Conservation (phyloP, 2,329 filamentous ascomycete genomes). For the Onygenales sp. region DNA sequence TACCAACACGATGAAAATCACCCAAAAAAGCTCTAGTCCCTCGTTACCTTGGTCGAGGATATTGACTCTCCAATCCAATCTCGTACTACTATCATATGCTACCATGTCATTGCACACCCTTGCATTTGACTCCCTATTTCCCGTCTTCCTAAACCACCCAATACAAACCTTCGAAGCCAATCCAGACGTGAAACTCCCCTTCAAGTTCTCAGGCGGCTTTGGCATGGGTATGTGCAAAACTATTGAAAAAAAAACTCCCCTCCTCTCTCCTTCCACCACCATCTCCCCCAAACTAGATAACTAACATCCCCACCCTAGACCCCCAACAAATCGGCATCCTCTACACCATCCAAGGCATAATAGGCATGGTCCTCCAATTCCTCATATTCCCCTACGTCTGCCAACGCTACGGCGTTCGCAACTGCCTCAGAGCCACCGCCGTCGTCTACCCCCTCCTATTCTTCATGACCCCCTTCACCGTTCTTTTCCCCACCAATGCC, state of each 20-base stretch:
- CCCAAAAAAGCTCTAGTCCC: constrained; percentile 21
- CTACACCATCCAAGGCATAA: constrained; percentile 72
- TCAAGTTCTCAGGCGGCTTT: constrained; percentile 77
- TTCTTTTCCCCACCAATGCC: constrained; percentile 45
- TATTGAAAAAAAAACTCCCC: background rate
- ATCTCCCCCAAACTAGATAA: background rate
- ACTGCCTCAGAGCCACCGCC: constrained; percentile 60
- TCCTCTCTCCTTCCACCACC: background rate
- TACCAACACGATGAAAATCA: constrained; percentile 12
- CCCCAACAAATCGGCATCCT: constrained; percentile 72
- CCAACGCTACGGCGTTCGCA: constrained; percentile 61
- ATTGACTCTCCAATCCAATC: constrained; percentile 61
- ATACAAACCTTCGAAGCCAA: constrained; percentile 44
- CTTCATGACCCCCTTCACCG: constrained; percentile 70
- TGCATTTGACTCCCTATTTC: constrained; percentile 77
- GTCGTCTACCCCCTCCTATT: constrained; percentile 66
- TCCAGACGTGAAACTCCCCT: constrained; percentile 54
- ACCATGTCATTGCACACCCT: constrained; percentile 73
- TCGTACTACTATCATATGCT: constrained; percentile 70
- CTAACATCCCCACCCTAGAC: constrained; percentile 29
- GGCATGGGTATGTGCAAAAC: constrained; percentile 42
- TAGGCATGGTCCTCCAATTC: constrained; percentile 77
- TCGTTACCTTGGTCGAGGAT: constrained; percentile 47
- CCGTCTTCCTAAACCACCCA: constrained; percentile 79
- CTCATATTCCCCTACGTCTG: constrained; percentile 72